Evolutionary conservation across 306 rosid genomes (phyloP), one percentile per base, ranked within the genome.

Genomic region (Gastrolobium villosum): DNA sequence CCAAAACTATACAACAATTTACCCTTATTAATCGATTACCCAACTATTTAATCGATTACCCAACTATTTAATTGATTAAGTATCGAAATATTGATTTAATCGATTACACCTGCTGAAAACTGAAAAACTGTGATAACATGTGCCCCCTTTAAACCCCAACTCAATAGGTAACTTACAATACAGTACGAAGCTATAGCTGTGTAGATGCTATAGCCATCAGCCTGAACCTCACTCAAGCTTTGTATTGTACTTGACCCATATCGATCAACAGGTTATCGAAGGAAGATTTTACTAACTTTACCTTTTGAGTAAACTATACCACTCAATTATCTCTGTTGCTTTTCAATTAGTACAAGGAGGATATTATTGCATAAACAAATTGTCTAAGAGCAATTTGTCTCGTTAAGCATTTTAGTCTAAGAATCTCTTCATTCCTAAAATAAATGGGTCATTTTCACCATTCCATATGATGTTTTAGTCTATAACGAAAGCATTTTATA

Each of bases 271-370:
- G 39, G 2, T 13, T 63, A 20, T 35, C 40, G 74, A 67, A 70
- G 46, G 10, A 64, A 13, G 14, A 55, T 39, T 60, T 55, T n/a
- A n/a, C n/a, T n/a, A 30, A 84, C 87, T 79, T 63, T 45, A 46
- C 75, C 75, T 69, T 56, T 65, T 7, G 11, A 66, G 66, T 81
- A 68, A 75, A 39, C 15, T 68, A 37, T 50, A 67, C 30, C 35
- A 28, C 64, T 79, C 5, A 3, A 52, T 52, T 46, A 30, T 20
- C 30, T 6, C 10, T 20, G 53, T 69, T 69, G 77, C 77, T 45
- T 76, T 65, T 55, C 36, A 56, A 20, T 57, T 14, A 69, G 15
- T 78, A 54, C 31, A 70, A 70, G n/a, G n/a, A n/a, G n/a, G n/a
- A n/a, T n/a, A 28, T 61, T 13, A 57, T 65, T 53, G 75, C 74